Base-by-base conservation (phyloP, 371 early-diverging fungal species). In the Mucor plumbeus region DNA sequence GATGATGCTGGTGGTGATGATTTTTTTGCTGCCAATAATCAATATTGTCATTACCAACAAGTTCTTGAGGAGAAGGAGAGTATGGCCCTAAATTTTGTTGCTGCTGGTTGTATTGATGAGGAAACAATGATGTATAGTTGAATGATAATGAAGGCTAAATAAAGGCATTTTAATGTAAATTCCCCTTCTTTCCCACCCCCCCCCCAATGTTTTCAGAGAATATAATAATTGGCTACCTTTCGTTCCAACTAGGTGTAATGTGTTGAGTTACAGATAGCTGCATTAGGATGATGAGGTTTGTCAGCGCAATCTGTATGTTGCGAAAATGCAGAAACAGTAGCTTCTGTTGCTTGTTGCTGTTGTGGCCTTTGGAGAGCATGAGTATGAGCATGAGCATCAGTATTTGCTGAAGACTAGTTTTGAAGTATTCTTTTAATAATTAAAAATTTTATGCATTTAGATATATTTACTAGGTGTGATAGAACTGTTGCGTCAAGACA, bases 401-500 rank as follows among this genome's bases (percentile, higher is more conserved):
- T 44, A 61, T 43, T 47, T 34, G 34, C 17, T 17, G 19, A 47
- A 6, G 44, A 44, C 44, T 44, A 44, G n/a, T 3, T 17, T n/a
- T 6, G 1, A 1, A 7, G n/a, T 44, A 3, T 7, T 5, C 17
- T 17, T 44, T 7, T 5, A 7, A 1, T 7, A 44, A 6, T 44
- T 5, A 15, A n/a, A 6, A 44, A 17, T 44, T 44, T 44, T 7
- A 44, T 44, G 44, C 44, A 44, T 7, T 6, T 4, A 17, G 5
- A 5, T 6, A 17, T 33, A 39, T n/a, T 89, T 88, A 62, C 97
- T 97, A 72, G 89, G 96, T 75, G 31, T 7, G 44, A 44, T 44
- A 44, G 44, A 39, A 94, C 95, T 26, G 93, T 91, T 14, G 92
- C 89, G 73, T 96, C 96, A 59, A 99, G 80, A 76, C 98, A 99